These are phyloP conservation scores for Colletotrichum brevisporum DNA, from an alignment of 2,329 filamentous ascomycete genomes.

Conservation along the genomic window DNA sequence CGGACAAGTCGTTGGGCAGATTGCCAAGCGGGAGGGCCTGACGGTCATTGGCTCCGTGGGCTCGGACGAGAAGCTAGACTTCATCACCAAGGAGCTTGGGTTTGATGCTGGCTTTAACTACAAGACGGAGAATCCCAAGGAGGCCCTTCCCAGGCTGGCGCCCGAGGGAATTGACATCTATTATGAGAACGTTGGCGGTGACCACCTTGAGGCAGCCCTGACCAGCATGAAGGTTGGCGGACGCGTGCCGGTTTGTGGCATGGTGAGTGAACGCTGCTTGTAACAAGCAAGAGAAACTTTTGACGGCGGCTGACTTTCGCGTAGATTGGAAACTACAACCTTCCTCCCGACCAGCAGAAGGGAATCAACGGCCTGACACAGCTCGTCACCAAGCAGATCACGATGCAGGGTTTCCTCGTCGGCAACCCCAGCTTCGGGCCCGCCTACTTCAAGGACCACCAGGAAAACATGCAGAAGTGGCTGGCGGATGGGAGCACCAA, in stretches of 20 bases:
- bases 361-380: constrained; percentile 76
- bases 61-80: constrained; percentile 83
- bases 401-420: constrained; percentile 84
- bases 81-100: constrained; percentile 65
- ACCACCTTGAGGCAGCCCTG: constrained; percentile 64
- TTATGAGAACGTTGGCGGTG: constrained; percentile 68
- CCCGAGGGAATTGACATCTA: constrained; percentile 84
- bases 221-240: constrained; percentile 70
- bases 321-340: constrained; percentile 81
- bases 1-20: constrained; percentile 86
- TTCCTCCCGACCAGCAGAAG: constrained; percentile 65
- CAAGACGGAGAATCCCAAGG: constrained; percentile 81
- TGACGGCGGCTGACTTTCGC: neutral
- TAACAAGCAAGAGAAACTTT: too few species aligned
- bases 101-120: constrained; percentile 84
- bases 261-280: constrained; percentile 63
- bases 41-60: constrained; percentile 88
- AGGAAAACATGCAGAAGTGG: constrained; percentile 83
- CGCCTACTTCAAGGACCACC: constrained; percentile 78
- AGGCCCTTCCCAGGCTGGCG: constrained; percentile 79
- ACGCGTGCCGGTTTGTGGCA: constrained; percentile 74
- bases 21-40: constrained; percentile 85
- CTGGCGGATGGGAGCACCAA: constrained; percentile 84
- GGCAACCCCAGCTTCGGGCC: constrained; percentile 77
- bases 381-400: constrained; percentile 77